A percentile compares a stretch with the other conserved stretches of the same genome.
These are phyloP conservation scores for Hymenoscyphus albidus DNA, from an alignment of 2,329 filamentous ascomycete species.

Conservation along the genomic window DNA sequence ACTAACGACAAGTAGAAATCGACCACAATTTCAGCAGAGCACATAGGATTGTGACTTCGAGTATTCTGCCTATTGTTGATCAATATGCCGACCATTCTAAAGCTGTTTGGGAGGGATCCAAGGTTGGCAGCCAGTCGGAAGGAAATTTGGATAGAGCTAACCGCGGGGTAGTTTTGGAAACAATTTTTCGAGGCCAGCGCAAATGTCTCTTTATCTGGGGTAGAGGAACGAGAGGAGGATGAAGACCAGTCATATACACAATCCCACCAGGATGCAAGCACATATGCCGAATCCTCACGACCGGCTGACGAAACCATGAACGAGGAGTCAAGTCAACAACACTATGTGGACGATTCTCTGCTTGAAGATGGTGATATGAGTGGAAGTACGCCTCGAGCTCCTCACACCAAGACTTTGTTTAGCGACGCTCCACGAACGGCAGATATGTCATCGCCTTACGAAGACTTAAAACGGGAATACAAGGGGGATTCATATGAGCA, in stretches of 20 bases:
- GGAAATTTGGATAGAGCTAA: slow-evolving; percentile 14
- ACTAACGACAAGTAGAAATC: slow-evolving; percentile 63
- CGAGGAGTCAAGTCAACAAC: slow-evolving; percentile 28
- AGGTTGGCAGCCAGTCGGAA: slow-evolving; percentile 49
- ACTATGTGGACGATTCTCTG: slow-evolving; percentile 56
- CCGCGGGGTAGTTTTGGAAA: slow-evolving; percentile 80
- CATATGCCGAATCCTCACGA: slow-evolving; percentile 38
- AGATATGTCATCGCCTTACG: slow-evolving; percentile 72
- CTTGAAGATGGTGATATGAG: slow-evolving; percentile 61
- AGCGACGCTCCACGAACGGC: slow-evolving; percentile 51
- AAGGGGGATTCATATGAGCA: slow-evolving; percentile 38
- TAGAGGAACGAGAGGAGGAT: slow-evolving; percentile 74
- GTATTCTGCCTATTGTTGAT: slow-evolving; percentile 88
- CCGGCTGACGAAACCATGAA: slow-evolving; percentile 31
- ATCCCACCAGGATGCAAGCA: slow-evolving; percentile 33
- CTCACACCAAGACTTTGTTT: slow-evolving; percentile 46
- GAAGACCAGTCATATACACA: slow-evolving; percentile 43
- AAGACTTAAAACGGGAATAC: slow-evolving; percentile 66
- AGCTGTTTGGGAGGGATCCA: slow-evolving; percentile 94
- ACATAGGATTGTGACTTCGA: slow-evolving; percentile 91
- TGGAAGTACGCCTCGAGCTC: slow-evolving; percentile 64
- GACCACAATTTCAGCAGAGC: slow-evolving; percentile 97
- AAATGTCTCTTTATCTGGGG: slow-evolving; percentile 92
- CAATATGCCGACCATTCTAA: slow-evolving; percentile 92
- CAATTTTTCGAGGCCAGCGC: slow-evolving; percentile 99